Evolutionary conservation across 2,329 filamentous ascomycete genomes (phyloP).

Genomic region (Apiospora koreana): DNA sequence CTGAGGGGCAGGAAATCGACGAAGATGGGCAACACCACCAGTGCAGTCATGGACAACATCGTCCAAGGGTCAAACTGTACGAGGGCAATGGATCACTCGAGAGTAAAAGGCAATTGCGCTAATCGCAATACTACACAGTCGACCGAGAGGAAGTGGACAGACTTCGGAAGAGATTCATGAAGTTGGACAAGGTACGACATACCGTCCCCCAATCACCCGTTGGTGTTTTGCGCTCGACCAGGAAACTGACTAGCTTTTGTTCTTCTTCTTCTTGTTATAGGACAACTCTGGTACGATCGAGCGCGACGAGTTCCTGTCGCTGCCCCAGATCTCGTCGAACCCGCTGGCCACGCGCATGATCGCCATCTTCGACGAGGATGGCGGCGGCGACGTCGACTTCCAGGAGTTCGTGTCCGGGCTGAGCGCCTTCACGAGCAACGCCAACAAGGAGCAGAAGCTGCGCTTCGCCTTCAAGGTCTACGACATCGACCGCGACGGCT

Average conservation of each 20-base stretch:
- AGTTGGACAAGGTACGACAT: constrained; percentile 83
- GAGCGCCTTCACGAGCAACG: constrained; percentile 94
- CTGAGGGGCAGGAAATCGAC: constrained; percentile 7
- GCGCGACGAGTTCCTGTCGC: constrained; percentile 94
- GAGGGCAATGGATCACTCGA: background rate
- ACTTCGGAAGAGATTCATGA: constrained; percentile 97
- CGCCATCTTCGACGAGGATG: constrained; percentile 98
- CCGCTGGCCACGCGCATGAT: constrained; percentile 98
- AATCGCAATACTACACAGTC: constrained; percentile 58
- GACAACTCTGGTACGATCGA: constrained; percentile 98
- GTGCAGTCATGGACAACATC: constrained; percentile 86
- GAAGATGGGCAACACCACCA: constrained; percentile 68
- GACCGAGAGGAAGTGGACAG: constrained; percentile 96
- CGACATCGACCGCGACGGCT: constrained; percentile 98
- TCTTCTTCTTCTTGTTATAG: constrained; percentile 34
- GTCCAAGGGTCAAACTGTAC: constrained; percentile 95
- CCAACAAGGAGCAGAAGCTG: constrained; percentile 98
- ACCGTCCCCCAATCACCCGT: background rate
- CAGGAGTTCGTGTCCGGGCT: constrained; percentile 97
- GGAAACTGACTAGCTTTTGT: constrained; percentile 12
- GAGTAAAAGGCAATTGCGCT: background rate
- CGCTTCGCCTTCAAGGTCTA: constrained; percentile 99
- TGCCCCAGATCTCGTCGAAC: constrained; percentile 97
- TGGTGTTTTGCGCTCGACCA: constrained; percentile 12
- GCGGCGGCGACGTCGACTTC: constrained; percentile 96